A percentile compares a stretch with the other conserved stretches of the same genome.
phyloP scores from a whole-genome alignment of 2,329 filamentous ascomycete species.

The Exophiala spinifera region DNA sequence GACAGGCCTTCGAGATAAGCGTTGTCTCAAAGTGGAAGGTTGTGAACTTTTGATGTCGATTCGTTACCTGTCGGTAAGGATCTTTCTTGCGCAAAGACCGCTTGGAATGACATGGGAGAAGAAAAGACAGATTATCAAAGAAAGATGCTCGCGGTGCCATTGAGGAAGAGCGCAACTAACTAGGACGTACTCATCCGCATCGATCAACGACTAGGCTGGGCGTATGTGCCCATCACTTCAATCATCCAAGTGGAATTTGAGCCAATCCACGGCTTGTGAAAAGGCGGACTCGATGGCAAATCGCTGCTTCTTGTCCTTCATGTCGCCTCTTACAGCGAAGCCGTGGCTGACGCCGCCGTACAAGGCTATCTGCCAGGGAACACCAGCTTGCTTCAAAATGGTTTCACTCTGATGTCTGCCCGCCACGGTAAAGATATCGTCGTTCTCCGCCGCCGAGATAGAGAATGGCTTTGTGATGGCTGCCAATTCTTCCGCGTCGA shows the following conservation, averaged over 20 bases:
- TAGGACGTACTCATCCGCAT: too few relatives aligned
- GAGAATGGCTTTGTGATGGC: constrained; percentile 63
- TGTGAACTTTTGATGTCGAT: background rate
- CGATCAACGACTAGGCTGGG: too few relatives aligned
- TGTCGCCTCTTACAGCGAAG: constrained; percentile 67
- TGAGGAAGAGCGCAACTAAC: too few relatives aligned
- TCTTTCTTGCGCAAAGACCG: too few relatives aligned
- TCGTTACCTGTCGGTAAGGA: background rate
- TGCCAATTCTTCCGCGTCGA: constrained; percentile 62
- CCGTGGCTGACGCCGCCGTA: constrained; percentile 70
- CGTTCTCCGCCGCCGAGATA: constrained; percentile 62
- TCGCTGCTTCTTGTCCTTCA: constrained; percentile 54
- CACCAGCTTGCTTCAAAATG: constrained; percentile 55
- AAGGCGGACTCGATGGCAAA: constrained; percentile 80
- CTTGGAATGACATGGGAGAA: background rate
- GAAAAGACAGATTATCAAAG: background rate
- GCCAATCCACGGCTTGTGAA: constrained; percentile 72
- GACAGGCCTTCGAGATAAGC: background rate
- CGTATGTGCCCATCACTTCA: too few relatives aligned
- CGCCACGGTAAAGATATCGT: constrained; percentile 60
- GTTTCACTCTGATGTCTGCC: constrained; percentile 62
- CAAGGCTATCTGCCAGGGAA: constrained; percentile 71
- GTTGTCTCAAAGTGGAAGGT: background rate
- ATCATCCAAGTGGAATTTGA: constrained; percentile 53
- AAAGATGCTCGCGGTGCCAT: too few relatives aligned